A percentile compares a stretch with the other conserved stretches of the same genome.
phyloP scores from a whole-genome alignment of 2,329 filamentous ascomycete genomes.

The Geosmithia morbida region DNA sequence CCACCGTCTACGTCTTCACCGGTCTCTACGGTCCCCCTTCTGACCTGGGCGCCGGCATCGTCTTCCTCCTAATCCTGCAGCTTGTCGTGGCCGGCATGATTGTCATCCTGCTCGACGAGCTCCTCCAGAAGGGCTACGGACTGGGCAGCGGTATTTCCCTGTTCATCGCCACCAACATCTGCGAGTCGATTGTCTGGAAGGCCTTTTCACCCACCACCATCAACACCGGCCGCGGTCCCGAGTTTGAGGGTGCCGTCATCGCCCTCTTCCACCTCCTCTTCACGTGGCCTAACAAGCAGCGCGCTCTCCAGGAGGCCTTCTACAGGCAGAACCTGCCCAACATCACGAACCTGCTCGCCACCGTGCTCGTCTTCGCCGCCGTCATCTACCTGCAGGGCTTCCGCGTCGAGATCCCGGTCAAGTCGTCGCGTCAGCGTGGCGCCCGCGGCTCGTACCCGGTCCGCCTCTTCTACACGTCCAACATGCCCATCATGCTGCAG shows the following conservation, averaged over 20 bases:
- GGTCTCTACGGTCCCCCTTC: slow-evolving; percentile 94
- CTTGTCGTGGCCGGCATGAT: slow-evolving; percentile 95
- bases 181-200: slow-evolving; percentile 99
- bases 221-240: slow-evolving; percentile 96
- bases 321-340: slow-evolving; percentile 99
- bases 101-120: slow-evolving; percentile 96
- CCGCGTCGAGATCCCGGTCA: slow-evolving; percentile 99
- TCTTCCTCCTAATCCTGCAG: slow-evolving; percentile 95
- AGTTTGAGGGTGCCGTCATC: slow-evolving; percentile 97
- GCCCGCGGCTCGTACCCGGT: slow-evolving; percentile 96
- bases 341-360: slow-evolving; percentile 96
- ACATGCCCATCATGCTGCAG: slow-evolving; percentile 99
- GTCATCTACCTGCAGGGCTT: slow-evolving; percentile 99
- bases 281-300: slow-evolving; percentile 99
- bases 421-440: slow-evolving; percentile 97
- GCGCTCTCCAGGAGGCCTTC: slow-evolving; percentile 95
- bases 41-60: slow-evolving; percentile 93
- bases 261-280: slow-evolving; percentile 94
- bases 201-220: slow-evolving; percentile 98
- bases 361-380: slow-evolving; percentile 81
- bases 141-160: slow-evolving; percentile 97
- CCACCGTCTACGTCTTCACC: slow-evolving; percentile 95
- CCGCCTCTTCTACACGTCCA: slow-evolving; percentile 98
- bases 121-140: slow-evolving; percentile 98
- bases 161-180: slow-evolving; percentile 99